Base-by-base conservation (phyloP, 2,329 filamentous ascomycete genomes). In the Calonectria multiphialidica region DNA sequence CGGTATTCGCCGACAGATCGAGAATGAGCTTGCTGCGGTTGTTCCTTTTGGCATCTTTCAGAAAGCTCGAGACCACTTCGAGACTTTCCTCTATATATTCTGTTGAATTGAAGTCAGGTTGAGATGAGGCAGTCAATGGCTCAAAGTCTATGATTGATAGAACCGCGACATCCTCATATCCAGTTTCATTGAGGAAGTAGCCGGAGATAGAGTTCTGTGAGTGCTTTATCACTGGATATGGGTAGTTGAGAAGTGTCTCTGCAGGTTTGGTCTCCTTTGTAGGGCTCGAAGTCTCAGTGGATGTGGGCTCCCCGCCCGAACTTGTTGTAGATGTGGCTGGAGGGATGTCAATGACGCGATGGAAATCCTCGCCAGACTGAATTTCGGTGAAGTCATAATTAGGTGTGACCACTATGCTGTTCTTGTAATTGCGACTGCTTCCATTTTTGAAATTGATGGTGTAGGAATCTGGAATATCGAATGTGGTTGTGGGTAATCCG, bases 1-100 rank as follows among this genome's bases (percentile, higher is more conserved):
- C 92, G 0, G 84, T 84, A 74, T 94, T 94, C 2, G 84, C 86
- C 5, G 88, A 87, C 6, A 94, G 78, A 73, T 94, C 93, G 70
- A 94, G 88, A 35, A 94, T 85, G 8, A 94, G 84, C 79, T 90
- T 91, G 28, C 63, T 68, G 13, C 68, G 72, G 1, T 71, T 71
- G 7, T 69, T 28, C 0, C 13, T 47, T 1, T 64, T 1, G 18
- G 70, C 70, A 18, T 16, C 5, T 50, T 50, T 10, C 53, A n/a
- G 12, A 65, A 65, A 18, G 4, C 8, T 21, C n/a, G 9, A 18
- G 13, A 53, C 13, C 3, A 65, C 44, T 5, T 40, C n/a, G 5
- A 30, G 23, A n/a, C 7, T 13, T 49, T 49, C 61, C 9, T 18
- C 10, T 2, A 72, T 42, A 25, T 57, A 64, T 2, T 42, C 15